Percentiles rank a stretch among this genome's conserved stretches.
Conservation (phyloP, 106 monocot genomes). For the Amphibolis antarctica region DNA sequence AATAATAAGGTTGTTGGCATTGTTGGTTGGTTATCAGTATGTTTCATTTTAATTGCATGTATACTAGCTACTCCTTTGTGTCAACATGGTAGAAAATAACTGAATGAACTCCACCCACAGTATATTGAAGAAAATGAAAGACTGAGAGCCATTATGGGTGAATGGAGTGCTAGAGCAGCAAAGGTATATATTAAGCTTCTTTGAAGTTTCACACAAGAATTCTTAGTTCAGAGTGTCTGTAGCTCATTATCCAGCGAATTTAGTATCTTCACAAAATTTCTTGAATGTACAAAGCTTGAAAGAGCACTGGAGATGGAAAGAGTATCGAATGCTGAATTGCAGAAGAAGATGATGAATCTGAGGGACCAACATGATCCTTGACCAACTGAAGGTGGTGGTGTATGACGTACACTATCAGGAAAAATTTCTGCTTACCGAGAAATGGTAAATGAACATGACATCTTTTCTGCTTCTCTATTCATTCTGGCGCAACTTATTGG, state of each 20-base stretch:
- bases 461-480: too few species aligned
- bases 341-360: slow-evolving; percentile 37
- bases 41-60: slow-evolving; percentile 3
- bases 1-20: slow-evolving; percentile 58
- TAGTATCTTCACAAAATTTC: slow-evolving; percentile 1
- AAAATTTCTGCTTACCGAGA: too few species aligned
- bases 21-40: not conserved
- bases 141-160: slow-evolving; percentile 77
- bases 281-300: slow-evolving; percentile 46
- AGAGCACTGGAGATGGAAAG: slow-evolving; percentile 70
- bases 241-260: not conserved
- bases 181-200: slow-evolving; percentile 43
- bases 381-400: not conserved
- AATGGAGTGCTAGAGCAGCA: slow-evolving; percentile 96
- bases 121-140: slow-evolving; percentile 97
- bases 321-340: slow-evolving; percentile 41
- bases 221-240: not conserved
- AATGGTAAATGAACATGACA: not conserved
- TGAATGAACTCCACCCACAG: slow-evolving; percentile 21
- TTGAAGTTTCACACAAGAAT: not conserved
- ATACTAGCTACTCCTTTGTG: not conserved
- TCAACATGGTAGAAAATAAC: not conserved
- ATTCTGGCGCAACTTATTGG: too few species aligned
- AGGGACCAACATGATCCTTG: not conserved
- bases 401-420: not conserved